Conservation (phyloP, 805 yeast species). For the Schwanniomyces occidentalis region DNA sequence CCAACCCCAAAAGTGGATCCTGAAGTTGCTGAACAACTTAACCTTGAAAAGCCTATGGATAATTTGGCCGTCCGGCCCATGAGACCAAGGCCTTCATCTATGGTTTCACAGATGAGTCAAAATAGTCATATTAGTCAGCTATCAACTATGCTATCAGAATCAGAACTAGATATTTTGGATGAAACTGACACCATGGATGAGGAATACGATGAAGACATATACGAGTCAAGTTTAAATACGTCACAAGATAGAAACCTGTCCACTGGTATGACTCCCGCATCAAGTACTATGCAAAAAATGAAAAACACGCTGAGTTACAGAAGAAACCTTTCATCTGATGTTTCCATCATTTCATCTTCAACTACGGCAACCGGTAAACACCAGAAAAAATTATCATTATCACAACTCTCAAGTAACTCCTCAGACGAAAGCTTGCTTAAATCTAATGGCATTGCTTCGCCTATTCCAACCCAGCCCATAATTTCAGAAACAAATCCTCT, state of each 20-base stretch:
- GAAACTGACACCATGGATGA: constrained; percentile 42
- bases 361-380: constrained; percentile 19
- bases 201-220: constrained; percentile 37
- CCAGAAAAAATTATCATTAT: constrained; percentile 26
- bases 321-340: constrained; percentile 36
- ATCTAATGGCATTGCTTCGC: constrained; percentile 23
- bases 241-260: constrained; percentile 19
- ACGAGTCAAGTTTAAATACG: constrained; percentile 39
- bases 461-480: constrained; percentile 24
- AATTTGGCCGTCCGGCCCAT: too few species aligned
- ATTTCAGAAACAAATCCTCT: neutral
- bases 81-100: constrained; percentile 39
- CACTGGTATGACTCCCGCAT: constrained; percentile 6
- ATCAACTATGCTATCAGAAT: constrained; percentile 43
- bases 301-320: constrained; percentile 31
- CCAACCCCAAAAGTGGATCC: too few species aligned
- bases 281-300: constrained; percentile 1
- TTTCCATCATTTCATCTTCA: constrained; percentile 33
- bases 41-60: too few species aligned
- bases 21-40: too few species aligned
- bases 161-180: constrained; percentile 39
- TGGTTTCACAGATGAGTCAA: constrained; percentile 39
- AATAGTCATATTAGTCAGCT: constrained; percentile 41
- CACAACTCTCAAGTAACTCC: constrained; percentile 38
- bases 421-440: constrained; percentile 31